These are phyloP conservation scores for Collariella sp. DNA, from an alignment of 495 filamentous ascomycete species.

Conservation along the genomic window DNA sequence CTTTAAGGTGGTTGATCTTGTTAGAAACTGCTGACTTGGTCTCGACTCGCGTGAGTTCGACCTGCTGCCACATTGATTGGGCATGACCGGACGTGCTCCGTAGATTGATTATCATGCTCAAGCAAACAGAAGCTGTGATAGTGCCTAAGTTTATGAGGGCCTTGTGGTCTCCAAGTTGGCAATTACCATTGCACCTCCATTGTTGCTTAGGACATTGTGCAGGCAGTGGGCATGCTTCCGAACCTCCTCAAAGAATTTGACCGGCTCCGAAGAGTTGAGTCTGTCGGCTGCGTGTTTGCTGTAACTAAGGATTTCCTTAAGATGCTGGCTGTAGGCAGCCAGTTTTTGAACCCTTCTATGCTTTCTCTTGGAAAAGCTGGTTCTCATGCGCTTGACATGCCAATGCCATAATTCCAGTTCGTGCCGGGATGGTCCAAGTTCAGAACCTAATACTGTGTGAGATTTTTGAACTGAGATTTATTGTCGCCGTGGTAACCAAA, in stretches of 20 bases:
- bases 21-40: not conserved
- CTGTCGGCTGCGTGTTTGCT: not conserved
- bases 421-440: too few relatives aligned
- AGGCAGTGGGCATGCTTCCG: not conserved
- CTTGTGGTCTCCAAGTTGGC: not conserved
- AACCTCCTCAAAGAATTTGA: not conserved
- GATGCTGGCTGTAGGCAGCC: not conserved
- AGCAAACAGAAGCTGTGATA: not conserved
- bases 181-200: not conserved
- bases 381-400: not conserved
- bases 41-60: not conserved
- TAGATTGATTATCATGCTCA: not conserved
- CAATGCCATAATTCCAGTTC: not conserved
- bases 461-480: too few relatives aligned
- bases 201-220: not conserved
- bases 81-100: not conserved
- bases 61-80: not conserved
- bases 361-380: not conserved
- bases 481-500: too few relatives aligned
- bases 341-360: not conserved
- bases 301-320: not conserved
- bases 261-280: not conserved
- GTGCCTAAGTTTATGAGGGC: not conserved
- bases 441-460: too few relatives aligned
- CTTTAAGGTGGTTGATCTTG: not conserved